These are phyloP conservation scores for Fusarium nurragi DNA, from an alignment of 2,329 filamentous ascomycete species.

Conservation along the genomic window DNA sequence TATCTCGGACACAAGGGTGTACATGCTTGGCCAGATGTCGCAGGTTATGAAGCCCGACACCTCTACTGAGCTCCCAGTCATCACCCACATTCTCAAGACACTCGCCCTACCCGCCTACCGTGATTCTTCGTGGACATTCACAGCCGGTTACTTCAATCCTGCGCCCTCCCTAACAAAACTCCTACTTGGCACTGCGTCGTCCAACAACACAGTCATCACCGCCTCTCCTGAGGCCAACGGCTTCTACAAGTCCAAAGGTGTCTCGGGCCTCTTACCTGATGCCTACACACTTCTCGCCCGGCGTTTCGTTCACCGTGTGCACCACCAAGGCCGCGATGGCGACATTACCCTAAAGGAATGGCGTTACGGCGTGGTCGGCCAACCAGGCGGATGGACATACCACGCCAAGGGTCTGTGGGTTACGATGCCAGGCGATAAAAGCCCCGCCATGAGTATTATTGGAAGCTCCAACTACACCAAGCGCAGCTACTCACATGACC, in stretches of 20 bases:
- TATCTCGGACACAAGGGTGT: slow-evolving; percentile 74
- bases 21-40: slow-evolving; percentile 88
- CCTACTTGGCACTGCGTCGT: slow-evolving; percentile 76
- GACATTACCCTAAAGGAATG: slow-evolving; percentile 85
- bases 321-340: slow-evolving; percentile 57
- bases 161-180: slow-evolving; percentile 83
- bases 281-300: slow-evolving; percentile 91
- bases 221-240: slow-evolving; percentile 94
- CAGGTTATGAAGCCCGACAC: slow-evolving; percentile 81
- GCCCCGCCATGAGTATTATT: slow-evolving; percentile 82
- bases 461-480: slow-evolving; percentile 97
- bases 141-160: slow-evolving; percentile 98
- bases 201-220: slow-evolving; percentile 83
- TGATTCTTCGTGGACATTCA: slow-evolving; percentile 90
- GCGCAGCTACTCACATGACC: slow-evolving; percentile 88
- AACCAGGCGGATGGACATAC: slow-evolving; percentile 92
- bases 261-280: slow-evolving; percentile 88
- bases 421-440: slow-evolving; percentile 70
- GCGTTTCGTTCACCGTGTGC: slow-evolving; percentile 74
- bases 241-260: slow-evolving; percentile 87
- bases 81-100: slow-evolving; percentile 77
- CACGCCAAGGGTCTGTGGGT: slow-evolving; percentile 98
- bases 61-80: slow-evolving; percentile 87
- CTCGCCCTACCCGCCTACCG: slow-evolving; percentile 71
- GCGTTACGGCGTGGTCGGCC: slow-evolving; percentile 81